phyloP scores from a whole-genome alignment of 768 basidiomycete genomes.

The Lenzites betulinus region DNA sequence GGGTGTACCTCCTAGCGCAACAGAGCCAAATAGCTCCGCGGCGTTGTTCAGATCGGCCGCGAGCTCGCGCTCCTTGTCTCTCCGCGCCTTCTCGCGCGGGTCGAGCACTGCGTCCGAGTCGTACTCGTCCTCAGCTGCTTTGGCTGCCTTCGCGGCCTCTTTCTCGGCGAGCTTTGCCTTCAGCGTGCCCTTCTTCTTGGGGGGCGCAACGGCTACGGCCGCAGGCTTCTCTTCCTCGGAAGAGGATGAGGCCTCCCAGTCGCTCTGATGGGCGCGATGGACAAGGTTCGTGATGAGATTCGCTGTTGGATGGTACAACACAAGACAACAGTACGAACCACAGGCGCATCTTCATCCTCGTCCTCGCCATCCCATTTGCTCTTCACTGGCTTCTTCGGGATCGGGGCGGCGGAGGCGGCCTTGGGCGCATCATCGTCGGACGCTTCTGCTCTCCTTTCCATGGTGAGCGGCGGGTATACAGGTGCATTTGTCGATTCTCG shows the following conservation, averaged over 20 bases:
- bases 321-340: slow-evolving; percentile 52
- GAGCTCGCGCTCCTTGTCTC: slow-evolving; percentile 80
- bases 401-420: slow-evolving; percentile 25
- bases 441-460: slow-evolving; percentile 38
- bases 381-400: slow-evolving; percentile 38
- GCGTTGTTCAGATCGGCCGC: slow-evolving; percentile 87
- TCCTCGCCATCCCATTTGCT: slow-evolving; percentile 92
- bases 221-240: slow-evolving; percentile 58
- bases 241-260: slow-evolving; percentile 89
- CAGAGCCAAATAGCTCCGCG: slow-evolving; percentile 75
- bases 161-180: slow-evolving; percentile 94
- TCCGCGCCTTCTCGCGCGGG: slow-evolving; percentile 73
- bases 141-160: slow-evolving; percentile 70
- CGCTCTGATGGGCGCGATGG: slow-evolving; percentile 58
- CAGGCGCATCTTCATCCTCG: slow-evolving; percentile 77
- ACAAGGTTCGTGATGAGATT: neutral
- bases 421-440: slow-evolving; percentile 40
- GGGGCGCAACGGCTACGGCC: slow-evolving; percentile 54
- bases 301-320: no score
- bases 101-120: slow-evolving; percentile 69
- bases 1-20: slow-evolving; percentile 60
- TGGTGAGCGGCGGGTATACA: slow-evolving; percentile 1
- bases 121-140: slow-evolving; percentile 52
- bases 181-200: slow-evolving; percentile 90
- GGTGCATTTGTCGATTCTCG: neutral